Evolutionary conservation across 805 yeast genomes (phyloP).

Genomic region (Pichia californica): DNA sequence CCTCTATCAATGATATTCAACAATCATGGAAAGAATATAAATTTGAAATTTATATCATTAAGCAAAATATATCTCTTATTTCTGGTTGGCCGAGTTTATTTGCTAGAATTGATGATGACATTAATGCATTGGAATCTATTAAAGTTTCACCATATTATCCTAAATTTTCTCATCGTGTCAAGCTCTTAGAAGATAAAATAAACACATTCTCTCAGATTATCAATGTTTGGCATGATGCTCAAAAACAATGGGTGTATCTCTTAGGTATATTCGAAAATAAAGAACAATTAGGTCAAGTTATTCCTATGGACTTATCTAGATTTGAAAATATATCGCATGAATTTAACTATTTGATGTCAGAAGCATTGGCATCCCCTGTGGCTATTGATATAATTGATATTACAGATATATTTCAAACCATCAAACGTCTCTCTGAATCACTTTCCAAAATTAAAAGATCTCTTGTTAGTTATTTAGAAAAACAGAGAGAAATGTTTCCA

Average conservation of each 20-base stretch:
- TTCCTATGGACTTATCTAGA: conserved; percentile 65
- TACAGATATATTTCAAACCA: conserved; percentile 38
- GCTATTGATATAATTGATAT: conserved; percentile 52
- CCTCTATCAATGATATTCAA: conserved; percentile 43
- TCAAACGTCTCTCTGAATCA: conserved; percentile 50
- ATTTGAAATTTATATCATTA: conserved; percentile 50
- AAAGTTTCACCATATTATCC: conserved; percentile 56
- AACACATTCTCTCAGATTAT: conserved; percentile 44
- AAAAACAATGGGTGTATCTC: conserved; percentile 82
- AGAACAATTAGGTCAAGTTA: conserved; percentile 49
- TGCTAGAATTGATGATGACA: conserved; percentile 51
- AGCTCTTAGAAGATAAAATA: conserved; percentile 51
- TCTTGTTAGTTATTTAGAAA: conserved; percentile 70
- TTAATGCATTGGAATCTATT: conserved; percentile 63
- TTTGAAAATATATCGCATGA: conserved; percentile 61
- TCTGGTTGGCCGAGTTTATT: conserved; percentile 63
- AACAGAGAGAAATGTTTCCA: conserved; percentile 70
- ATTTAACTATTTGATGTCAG: conserved; percentile 44
- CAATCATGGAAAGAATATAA: conserved; percentile 48
- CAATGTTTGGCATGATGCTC: conserved; percentile 76
- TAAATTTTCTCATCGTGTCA: conserved; percentile 53
- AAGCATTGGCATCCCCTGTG: conserved; percentile 39
- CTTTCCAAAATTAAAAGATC: conserved; percentile 56
- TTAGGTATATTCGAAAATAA: conserved; percentile 67
- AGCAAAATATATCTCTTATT: conserved; percentile 47